A percentile compares a stretch with the other conserved stretches of the same genome.
These are phyloP conservation scores for Priceomyces medius DNA, from an alignment of 805 yeast species.

Conservation along the genomic window DNA sequence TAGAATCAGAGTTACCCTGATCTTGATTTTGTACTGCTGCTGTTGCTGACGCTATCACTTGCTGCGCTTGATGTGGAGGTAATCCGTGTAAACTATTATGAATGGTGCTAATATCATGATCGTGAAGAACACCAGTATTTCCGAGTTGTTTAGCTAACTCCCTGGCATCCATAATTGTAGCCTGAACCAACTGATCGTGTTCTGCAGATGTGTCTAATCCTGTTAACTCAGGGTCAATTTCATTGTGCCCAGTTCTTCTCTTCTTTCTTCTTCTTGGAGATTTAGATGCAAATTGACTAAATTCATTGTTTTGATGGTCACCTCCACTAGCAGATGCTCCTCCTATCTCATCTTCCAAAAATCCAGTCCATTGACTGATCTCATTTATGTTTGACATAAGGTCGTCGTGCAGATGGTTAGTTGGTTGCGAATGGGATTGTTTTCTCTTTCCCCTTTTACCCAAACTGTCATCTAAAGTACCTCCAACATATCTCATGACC, in stretches of 20 bases:
- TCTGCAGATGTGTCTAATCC: constrained; percentile 40
- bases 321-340: constrained; percentile 8
- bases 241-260: constrained; percentile 13
- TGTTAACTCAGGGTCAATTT: constrained; percentile 40
- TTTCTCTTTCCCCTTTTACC: constrained; percentile 21
- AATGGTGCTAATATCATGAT: constrained; percentile 9
- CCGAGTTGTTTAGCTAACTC: constrained; percentile 52
- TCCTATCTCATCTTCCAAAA: constrained; percentile 41
- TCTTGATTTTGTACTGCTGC: constrained; percentile 23
- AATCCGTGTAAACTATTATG: constrained; percentile 15
- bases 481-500: constrained; percentile 70
- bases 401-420: constrained; percentile 26
- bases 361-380: constrained; percentile 56
- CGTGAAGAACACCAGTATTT: constrained; percentile 10
- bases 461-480: constrained; percentile 45
- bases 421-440: constrained; percentile 11
- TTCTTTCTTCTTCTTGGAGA: constrained; percentile 13
- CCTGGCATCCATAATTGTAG: constrained; percentile 68
- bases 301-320: neutral
- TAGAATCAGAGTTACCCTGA: constrained; percentile 12
- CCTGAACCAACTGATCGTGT: constrained; percentile 66
- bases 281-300: constrained; percentile 5
- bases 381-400: constrained; percentile 47
- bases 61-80: constrained; percentile 28
- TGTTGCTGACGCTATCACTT: constrained; percentile 26